Conservation (phyloP, 2,329 filamentous ascomycete species). For the Aquanectria penicillioides region DNA sequence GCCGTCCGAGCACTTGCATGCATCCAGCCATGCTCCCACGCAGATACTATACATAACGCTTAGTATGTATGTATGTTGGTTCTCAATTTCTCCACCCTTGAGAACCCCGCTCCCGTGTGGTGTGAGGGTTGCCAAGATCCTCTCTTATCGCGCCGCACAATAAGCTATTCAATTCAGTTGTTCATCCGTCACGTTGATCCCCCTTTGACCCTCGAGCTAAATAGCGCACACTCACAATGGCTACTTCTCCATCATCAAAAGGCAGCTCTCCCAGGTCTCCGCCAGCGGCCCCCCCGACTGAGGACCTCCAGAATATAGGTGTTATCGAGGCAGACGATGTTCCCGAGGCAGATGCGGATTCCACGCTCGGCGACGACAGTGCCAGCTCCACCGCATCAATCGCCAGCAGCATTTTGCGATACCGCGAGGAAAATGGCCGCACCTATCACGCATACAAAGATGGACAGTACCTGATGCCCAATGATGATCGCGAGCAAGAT, state of each 20-base stretch:
- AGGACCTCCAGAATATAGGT: background rate
- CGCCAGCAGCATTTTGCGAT: slow-evolving; percentile 33
- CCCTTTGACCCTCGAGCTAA: background rate
- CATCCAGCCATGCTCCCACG: background rate
- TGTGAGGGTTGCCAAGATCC: background rate
- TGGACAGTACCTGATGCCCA: slow-evolving; percentile 30
- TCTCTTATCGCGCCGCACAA: background rate
- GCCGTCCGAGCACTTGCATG: background rate
- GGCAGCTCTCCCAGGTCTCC: background rate
- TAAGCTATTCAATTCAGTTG: background rate
- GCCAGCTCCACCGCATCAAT: slow-evolving; percentile 33
- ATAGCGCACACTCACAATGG: background rate
- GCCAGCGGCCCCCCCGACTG: background rate
- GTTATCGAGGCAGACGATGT: slow-evolving; percentile 2
- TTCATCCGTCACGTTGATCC: background rate
- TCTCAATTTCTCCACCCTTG: background rate
- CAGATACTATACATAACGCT: too few relatives aligned
- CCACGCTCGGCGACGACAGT: background rate
- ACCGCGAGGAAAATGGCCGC: slow-evolving; percentile 41
- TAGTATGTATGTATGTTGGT: background rate
- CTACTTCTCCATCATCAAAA: background rate
- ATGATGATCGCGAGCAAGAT: slow-evolving; percentile 31
- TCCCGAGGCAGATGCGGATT: background rate
- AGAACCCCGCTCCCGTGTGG: background rate
- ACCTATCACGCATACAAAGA: slow-evolving; percentile 45